Evolutionary conservation across 768 basidiomycete genomes (phyloP), one percentile per base, ranked within the genome.

Genomic region (Phlegmacium glaucopus): DNA sequence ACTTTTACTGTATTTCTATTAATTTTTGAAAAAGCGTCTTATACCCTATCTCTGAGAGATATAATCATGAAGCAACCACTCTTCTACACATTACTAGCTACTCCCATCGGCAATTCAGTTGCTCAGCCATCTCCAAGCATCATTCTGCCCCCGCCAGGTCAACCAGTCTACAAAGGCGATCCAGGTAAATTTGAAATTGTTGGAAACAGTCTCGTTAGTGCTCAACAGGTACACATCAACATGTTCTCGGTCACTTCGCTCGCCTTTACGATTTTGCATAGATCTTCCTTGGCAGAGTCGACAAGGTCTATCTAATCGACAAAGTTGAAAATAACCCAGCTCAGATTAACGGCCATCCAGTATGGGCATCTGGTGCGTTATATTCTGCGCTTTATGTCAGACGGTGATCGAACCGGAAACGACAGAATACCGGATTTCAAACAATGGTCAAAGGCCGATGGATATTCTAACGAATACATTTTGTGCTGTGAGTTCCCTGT

Each of bases 391-490:
- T 45, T 13, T 45, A 17, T 18, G 17, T 37, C 12, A 26, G 11
- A 26, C 9, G 16, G 9, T 26, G n/a, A 46, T 27, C 7, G 16
- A 26, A 7, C 6, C 16, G 8, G 16, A 29, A 6, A n/a, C 22
- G 13, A 30, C 54, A 77, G 77, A 77, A 64, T 89, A 80, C 57
- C 71, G 79, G 12, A 52, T 83, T 15, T 65, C 65, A 13, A 72
- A 76, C 6, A 82, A 85, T 54, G 54, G 59, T 6, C 82, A 79
- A 50, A 75, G 83, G n/a, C 54, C 88, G 0, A 84, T 94, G 83
- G 82, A 92, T 58, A 72, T 85, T 38, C 53, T 76, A 45, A 87
- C 87, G 9, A 93, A 94, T 58, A 67, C 83, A 0, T 93, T 93
- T 66, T 92, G 88, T 57, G 88, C 90, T 6, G 85, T 83, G 51